Evolutionary conservation across 2,329 filamentous ascomycete genomes (phyloP).

Genomic region (Fusarium haematococcum): DNA sequence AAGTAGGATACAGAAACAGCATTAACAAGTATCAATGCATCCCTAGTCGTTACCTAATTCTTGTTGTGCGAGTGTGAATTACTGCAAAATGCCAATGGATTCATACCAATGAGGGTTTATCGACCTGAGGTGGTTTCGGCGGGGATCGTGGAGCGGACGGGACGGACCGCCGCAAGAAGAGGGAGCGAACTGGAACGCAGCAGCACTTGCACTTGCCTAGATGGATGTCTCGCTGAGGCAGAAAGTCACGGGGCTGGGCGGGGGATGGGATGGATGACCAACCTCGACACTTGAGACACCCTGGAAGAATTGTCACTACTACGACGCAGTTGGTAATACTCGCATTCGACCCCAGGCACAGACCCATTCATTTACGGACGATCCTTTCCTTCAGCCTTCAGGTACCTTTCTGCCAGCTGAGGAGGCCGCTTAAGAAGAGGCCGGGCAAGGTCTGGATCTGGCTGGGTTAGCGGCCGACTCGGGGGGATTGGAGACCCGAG

Average conservation of each 20-base stretch:
- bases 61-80: not conserved
- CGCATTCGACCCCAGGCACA: not conserved
- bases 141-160: constrained; percentile 15
- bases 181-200: not conserved
- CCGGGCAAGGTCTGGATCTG: not conserved
- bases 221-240: not conserved
- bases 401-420: not conserved
- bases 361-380: not conserved
- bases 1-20: constrained; percentile 29
- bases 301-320: not conserved
- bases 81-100: not conserved
- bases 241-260: constrained; percentile 35
- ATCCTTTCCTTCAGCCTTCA: not conserved
- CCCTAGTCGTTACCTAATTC: constrained; percentile 15
- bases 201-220: not conserved
- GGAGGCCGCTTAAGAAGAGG: not conserved
- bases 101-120: not conserved
- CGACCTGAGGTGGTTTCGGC: not conserved
- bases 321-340: not conserved
- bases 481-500: constrained; percentile 3
- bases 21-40: constrained; percentile 30
- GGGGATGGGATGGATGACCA: not conserved
- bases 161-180: constrained; percentile 19
- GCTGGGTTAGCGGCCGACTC: constrained; percentile 1
- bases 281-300: not conserved